Evolutionary conservation across 495 filamentous ascomycete genomes (phyloP).

Genomic region (Hypoxylon intermedium): DNA sequence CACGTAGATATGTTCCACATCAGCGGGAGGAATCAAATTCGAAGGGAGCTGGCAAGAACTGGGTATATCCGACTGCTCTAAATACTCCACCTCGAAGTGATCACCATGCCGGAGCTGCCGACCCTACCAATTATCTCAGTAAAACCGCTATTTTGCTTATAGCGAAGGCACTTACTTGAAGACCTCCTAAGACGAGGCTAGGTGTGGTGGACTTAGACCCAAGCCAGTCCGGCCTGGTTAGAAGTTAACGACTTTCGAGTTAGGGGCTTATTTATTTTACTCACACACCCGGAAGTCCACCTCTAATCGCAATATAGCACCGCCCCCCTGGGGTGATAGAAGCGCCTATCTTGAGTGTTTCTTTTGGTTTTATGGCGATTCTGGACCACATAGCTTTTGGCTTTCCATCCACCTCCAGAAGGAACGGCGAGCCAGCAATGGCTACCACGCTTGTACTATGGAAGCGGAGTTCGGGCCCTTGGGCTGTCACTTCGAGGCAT

Average conservation of each 20-base stretch:
- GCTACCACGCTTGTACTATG: slow-evolving; percentile 56
- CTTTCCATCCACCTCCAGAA: slow-evolving; percentile 55
- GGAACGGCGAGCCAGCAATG: slow-evolving; percentile 61
- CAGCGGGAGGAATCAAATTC: slow-evolving; percentile 21
- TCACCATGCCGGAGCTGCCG: slow-evolving; percentile 61
- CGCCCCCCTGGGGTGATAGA: slow-evolving; percentile 57
- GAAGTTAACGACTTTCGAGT: background rate
- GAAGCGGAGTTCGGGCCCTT: slow-evolving; percentile 65
- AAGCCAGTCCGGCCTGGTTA: slow-evolving; percentile 56
- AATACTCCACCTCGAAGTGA: slow-evolving; percentile 45
- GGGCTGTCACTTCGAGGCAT: slow-evolving; percentile 65
- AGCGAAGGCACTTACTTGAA: slow-evolving; percentile 22
- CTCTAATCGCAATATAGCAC: slow-evolving; percentile 64
- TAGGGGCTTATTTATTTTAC: background rate
- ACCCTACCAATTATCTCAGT: slow-evolving; percentile 55
- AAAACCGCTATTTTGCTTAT: background rate
- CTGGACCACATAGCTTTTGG: slow-evolving; percentile 57
- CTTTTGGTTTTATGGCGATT: slow-evolving; percentile 56
- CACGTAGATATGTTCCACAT: slow-evolving; percentile 56
- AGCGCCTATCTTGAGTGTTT: slow-evolving; percentile 63
- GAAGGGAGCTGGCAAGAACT: slow-evolving; percentile 26
- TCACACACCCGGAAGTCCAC: slow-evolving; percentile 61
- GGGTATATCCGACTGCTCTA: slow-evolving; percentile 23
- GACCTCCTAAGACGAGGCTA: slow-evolving; percentile 62
- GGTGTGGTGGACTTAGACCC: slow-evolving; percentile 66